Base-by-base conservation (phyloP, 768 basidiomycete species). In the Boletus rubescentipes region DNA sequence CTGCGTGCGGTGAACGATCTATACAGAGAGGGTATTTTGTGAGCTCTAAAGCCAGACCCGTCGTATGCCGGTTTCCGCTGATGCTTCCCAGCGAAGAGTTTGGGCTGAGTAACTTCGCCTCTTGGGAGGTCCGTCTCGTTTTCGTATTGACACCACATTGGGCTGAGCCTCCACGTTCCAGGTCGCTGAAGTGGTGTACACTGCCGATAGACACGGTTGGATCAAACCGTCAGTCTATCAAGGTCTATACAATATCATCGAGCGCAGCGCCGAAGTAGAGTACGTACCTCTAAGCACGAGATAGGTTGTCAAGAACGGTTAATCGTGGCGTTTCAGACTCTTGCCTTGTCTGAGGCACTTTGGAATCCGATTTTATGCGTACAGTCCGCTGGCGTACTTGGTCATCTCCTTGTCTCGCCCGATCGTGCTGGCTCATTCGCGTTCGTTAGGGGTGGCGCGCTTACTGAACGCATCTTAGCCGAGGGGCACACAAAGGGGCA, bases 21-120 rank as follows among this genome's bases (percentile, higher is more conserved):
- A 7, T 66, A 82, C 71, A 73, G 77, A 56, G 77, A 81, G 56
- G 80, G 79, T 11, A 72, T 76, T 50, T 81, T 82, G 60, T 79
- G 68, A 60, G 75, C 5, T 67, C 18, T 9, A 35, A 32, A 9
- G 14, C 34, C 32, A 5, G 8, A n/a, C 21, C 30, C 8, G 34
- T 16, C 18, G 30, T 30, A 15, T 29, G 53, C 40, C 16, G 7
- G 26, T 12, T 43, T 36, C 46, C 38, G 31, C 34, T 45, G 38
- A 51, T 32, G 12, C 16, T 23, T 8, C 20, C 34, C 31, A 54
- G 51, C 3, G 46, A 63, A 34, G 58, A 60, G 29, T 55, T 61
- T 30, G 63, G 54, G 23, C 9, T 52, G n/a, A 53, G 42, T 29
- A 59, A 55, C 40, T 62, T 55, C 21, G 20, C 14, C 26, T 64